A percentile compares a stretch with the other conserved stretches of the same genome.
Conservation (phyloP, 192 early-diverging fungal species). For the Lobosporangium transversale region DNA sequence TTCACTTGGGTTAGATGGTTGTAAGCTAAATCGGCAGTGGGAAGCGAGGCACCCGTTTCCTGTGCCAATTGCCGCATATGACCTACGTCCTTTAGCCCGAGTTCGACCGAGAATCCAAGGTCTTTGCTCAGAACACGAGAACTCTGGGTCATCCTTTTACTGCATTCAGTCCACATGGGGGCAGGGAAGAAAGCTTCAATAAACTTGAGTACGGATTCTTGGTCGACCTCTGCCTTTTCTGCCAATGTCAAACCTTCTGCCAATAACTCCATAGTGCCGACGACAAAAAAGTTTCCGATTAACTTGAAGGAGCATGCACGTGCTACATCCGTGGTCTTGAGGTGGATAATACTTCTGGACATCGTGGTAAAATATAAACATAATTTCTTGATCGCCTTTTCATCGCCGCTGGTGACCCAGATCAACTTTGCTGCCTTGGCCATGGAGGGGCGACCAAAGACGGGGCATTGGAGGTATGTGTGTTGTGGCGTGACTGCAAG, state of each 20-base stretch:
- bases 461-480: constrained; percentile 59
- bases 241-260: constrained; percentile 74
- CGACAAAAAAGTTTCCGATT: constrained; percentile 74
- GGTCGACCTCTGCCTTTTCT: constrained; percentile 62
- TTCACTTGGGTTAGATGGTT: constrained; percentile 36
- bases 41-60: constrained; percentile 49
- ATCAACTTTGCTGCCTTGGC: constrained; percentile 45
- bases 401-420: constrained; percentile 42
- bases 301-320: constrained; percentile 68
- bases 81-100: constrained; percentile 59
- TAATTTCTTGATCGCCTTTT: constrained; percentile 48
- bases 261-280: constrained; percentile 64
- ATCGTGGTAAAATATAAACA: constrained; percentile 38
- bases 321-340: constrained; percentile 56
- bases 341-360: constrained; percentile 47
- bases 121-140: constrained; percentile 31
- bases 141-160: constrained; percentile 23
- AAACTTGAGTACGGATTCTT: constrained; percentile 66
- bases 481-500: constrained; percentile 30
- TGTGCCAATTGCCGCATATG: constrained; percentile 57
- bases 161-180: constrained; percentile 44
- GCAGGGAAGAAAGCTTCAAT: constrained; percentile 64
- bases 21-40: constrained; percentile 47
- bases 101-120: constrained; percentile 54
- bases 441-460: constrained; percentile 37